Conservation (phyloP, 108 stramenopile species). For the Nitzschia putrida region DNA sequence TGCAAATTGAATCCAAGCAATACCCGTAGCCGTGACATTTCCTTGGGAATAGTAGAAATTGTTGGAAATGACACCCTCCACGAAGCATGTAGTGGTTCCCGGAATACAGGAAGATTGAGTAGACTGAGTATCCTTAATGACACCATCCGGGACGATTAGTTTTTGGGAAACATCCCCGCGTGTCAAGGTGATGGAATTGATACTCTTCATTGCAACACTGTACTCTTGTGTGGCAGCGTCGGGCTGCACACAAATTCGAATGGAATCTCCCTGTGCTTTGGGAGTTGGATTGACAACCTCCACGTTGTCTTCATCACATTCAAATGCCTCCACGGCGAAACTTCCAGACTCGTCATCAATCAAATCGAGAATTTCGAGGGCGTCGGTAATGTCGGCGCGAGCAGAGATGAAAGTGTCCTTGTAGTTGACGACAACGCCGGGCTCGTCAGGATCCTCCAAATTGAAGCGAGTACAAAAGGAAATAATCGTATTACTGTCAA, state of each 20-base stretch:
- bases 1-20: constrained; percentile 17
- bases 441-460: constrained; percentile 1
- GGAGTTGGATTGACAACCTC: not conserved
- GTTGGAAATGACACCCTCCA: constrained; percentile 21
- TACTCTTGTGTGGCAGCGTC: not conserved
- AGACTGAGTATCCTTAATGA: constrained; percentile 10
- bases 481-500: not conserved
- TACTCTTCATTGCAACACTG: constrained; percentile 14
- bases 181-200: constrained; percentile 15
- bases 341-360: constrained; percentile 10
- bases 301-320: constrained; percentile 17
- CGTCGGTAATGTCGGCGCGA: not conserved
- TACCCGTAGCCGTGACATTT: constrained; percentile 9
- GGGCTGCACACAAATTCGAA: constrained; percentile 25
- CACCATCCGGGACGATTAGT: constrained; percentile 9
- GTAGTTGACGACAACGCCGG: constrained; percentile 3
- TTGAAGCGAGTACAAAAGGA: constrained; percentile 17
- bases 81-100: constrained; percentile 12
- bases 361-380: constrained; percentile 5
- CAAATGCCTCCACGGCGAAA: constrained; percentile 15
- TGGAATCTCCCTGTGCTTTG: constrained; percentile 7
- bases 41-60: constrained; percentile 27
- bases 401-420: constrained; percentile 2
- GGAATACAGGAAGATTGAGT: constrained; percentile 12
- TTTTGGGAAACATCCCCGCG: constrained; percentile 15